Evolutionary conservation across 1,284 basidiomycete species (phyloP).

Genomic region (Grifola frondosa): DNA sequence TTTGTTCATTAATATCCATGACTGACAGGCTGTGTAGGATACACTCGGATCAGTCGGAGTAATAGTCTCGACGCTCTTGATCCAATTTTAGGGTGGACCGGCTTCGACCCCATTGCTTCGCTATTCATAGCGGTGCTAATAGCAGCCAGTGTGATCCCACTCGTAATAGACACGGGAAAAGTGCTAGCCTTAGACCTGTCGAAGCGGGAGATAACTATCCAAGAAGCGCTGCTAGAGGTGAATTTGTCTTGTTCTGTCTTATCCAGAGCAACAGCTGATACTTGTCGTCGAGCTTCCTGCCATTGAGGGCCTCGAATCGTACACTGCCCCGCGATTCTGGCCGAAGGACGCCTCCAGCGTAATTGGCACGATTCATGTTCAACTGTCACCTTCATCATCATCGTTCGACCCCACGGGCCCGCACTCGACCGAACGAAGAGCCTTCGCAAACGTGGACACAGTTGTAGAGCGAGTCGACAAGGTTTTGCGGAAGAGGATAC

Average conservation of each 20-base stretch:
- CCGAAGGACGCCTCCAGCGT: conserved; percentile 87
- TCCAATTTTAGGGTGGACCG: conserved; percentile 98
- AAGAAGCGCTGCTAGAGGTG: conserved; percentile 78
- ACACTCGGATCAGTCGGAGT: conserved; percentile 96
- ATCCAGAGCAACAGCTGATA: conserved; percentile 9
- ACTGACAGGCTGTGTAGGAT: conserved; percentile 49
- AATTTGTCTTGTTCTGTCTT: conserved; percentile 20
- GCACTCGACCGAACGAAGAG: conserved; percentile 46
- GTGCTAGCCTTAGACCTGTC: conserved; percentile 88
- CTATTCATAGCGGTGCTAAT: conserved; percentile 96
- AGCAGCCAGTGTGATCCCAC: conserved; percentile 90
- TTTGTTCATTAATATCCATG: background rate
- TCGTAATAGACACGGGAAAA: conserved; percentile 91
- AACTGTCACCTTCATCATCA: conserved; percentile 61
- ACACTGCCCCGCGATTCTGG: conserved; percentile 89
- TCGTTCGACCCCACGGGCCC: conserved; percentile 55
- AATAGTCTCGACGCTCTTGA: conserved; percentile 94
- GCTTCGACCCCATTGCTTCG: conserved; percentile 98
- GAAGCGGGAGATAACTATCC: conserved; percentile 64
- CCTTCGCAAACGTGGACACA: conserved; percentile 63
- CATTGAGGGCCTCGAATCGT: conserved; percentile 81
- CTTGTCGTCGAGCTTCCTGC: conserved; percentile 43
- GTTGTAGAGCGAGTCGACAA: conserved; percentile 76
- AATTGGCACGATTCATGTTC: conserved; percentile 90
- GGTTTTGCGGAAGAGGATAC: conserved; percentile 68